Evolutionary conservation across 176 grass and related monocot genomes (phyloP).

Genomic region (Elymus sibiricus): DNA sequence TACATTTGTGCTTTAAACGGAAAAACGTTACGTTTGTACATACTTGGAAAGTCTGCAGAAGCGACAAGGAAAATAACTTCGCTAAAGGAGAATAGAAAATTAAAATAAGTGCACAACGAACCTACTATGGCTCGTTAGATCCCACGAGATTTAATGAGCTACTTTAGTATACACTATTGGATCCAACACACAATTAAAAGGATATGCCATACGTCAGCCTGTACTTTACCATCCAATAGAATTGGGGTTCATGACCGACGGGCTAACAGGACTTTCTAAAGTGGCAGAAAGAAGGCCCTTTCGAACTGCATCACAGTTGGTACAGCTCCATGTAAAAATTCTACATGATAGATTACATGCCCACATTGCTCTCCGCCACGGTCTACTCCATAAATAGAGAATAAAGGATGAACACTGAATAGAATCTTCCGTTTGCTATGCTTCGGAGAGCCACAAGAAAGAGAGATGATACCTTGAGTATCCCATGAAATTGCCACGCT

Average conservation of each 20-base stretch:
- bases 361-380: background rate
- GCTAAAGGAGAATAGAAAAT: background rate
- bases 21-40: background rate
- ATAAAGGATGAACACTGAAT: background rate
- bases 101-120: background rate
- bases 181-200: background rate
- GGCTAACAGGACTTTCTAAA: background rate
- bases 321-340: background rate
- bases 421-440: background rate
- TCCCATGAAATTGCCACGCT: slow-evolving; percentile 24
- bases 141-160: background rate
- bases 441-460: background rate
- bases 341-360: background rate
- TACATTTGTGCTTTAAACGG: background rate
- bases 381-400: background rate
- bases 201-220: background rate
- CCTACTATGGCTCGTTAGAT: background rate
- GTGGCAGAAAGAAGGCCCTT: background rate
- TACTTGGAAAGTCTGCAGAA: background rate
- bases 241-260: background rate
- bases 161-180: background rate
- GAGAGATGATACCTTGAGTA: slow-evolving; percentile 25
- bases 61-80: background rate
- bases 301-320: background rate
- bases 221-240: background rate